Evolutionary conservation across 2,329 filamentous ascomycete genomes (phyloP).

Genomic region (Ciborinia camelliae): DNA sequence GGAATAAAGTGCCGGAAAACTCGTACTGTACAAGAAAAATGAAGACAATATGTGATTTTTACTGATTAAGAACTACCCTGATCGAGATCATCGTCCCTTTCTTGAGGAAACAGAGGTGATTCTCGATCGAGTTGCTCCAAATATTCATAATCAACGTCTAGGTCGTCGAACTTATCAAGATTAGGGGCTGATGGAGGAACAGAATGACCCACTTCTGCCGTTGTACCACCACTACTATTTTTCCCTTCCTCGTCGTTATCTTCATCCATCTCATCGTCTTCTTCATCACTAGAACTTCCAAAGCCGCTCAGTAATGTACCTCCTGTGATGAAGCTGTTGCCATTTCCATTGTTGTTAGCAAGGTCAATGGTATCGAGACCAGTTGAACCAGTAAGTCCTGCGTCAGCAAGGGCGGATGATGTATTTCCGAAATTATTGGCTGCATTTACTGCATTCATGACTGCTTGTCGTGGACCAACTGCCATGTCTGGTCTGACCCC

Average conservation of each 20-base stretch:
- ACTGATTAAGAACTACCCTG: conserved; percentile 46
- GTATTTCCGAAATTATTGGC: conserved; percentile 51
- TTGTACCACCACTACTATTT: conserved; percentile 39
- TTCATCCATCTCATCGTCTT: conserved; percentile 90
- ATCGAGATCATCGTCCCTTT: conserved; percentile 50
- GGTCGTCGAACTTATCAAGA: conserved; percentile 38
- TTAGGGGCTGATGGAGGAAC: conserved; percentile 38
- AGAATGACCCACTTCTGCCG: conserved; percentile 54
- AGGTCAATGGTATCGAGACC: conserved; percentile 58
- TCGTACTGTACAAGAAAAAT: conserved; percentile 20
- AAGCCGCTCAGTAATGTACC: conserved; percentile 83
- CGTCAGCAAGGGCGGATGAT: conserved; percentile 73
- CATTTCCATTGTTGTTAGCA: conserved; percentile 62
- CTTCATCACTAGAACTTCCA: conserved; percentile 91
- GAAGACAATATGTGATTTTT: conserved; percentile 14
- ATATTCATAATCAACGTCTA: conserved; percentile 39
- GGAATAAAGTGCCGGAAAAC: conserved; percentile 12
- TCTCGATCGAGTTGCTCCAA: conserved; percentile 39
- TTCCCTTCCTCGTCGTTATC: conserved; percentile 67
- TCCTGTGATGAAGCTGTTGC: conserved; percentile 62
- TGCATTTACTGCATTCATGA: conserved; percentile 54
- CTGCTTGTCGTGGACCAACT: conserved; percentile 70
- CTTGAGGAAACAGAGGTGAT: conserved; percentile 35
- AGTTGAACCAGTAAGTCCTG: conserved; percentile 66
- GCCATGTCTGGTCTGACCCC: conserved; percentile 90